These are phyloP conservation scores for Primulina tabacum DNA, from an alignment of 257 asterid genomes.

Conservation along the genomic window DNA sequence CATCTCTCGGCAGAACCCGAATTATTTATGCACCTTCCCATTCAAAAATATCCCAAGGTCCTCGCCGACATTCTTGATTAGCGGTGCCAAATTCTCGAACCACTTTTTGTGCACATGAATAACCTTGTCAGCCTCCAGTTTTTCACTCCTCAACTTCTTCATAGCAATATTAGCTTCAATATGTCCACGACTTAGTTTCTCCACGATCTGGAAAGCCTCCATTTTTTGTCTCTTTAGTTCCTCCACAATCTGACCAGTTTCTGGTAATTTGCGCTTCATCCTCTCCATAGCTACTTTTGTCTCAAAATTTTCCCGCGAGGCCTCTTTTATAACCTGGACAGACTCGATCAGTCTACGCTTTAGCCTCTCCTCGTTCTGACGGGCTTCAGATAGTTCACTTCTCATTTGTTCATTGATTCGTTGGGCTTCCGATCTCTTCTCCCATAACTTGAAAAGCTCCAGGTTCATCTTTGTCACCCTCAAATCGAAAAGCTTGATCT, in stretches of 20 bases:
- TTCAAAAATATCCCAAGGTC: slow-evolving; percentile 1
- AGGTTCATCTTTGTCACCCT: not conserved
- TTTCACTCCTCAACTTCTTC: slow-evolving; percentile 10
- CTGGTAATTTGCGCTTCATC: slow-evolving; percentile 7
- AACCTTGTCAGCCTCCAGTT: slow-evolving; percentile 2
- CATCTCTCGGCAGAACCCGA: not conserved
- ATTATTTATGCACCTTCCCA: not conserved
- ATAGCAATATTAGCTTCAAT: not conserved
- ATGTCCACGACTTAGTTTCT: not conserved
- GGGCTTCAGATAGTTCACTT: not conserved
- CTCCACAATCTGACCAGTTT: not conserved
- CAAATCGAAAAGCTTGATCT: not conserved
- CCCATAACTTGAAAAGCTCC: not conserved
- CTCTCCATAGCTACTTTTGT: not conserved
- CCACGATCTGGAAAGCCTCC: not conserved
- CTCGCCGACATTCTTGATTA: not conserved
- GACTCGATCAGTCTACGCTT: not conserved
- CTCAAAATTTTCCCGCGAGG: not conserved
- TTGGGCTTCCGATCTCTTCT: not conserved
- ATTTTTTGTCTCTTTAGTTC: not conserved
- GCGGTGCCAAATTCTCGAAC: not conserved
- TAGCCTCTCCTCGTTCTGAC: not conserved
- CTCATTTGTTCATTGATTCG: not conserved
- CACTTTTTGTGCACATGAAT: slow-evolving; percentile 1
- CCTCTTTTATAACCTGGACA: not conserved